Evolutionary conservation across 257 asterid genomes (phyloP), one percentile per base, ranked within the genome.

Genomic region (Paraleonurus japonicus): DNA sequence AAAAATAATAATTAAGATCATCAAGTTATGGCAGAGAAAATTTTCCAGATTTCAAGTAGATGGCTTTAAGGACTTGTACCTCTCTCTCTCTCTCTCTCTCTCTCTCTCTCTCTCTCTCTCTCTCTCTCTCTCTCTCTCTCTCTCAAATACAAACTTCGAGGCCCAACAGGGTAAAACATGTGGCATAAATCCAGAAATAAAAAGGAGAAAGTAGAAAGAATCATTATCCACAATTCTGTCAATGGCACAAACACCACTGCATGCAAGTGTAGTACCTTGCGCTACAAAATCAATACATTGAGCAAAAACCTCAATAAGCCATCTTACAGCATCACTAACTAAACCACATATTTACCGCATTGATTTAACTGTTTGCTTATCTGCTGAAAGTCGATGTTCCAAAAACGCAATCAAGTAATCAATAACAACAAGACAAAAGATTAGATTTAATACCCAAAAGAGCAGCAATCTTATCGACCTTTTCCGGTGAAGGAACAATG

Each of bases 401-500:
- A 27, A 48, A 66, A 74, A 53, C 33, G 22, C 2, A 73, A 15
- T 4, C 39, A 61, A 12, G 16, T 3, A 17, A 28, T 1, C 37
- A 59, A 15, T 13, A 59, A 58, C 7, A 58, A 26, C 1, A 23
- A 50, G 2, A 57, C n/a, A 68, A 47, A 39, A 47, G 67, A 43
- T 32, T 3, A 4, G 58, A 72, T 12, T 61, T 2, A 62, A 59
- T 87, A 93, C 98, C 98, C 81, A 93, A 75, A 75, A 89, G 80
- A 28, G 86, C 77, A 6, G 92, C 78, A 28, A 93, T 95, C 65
- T 78, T 83, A 37, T 85, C 86, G 0, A 92, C 75, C 64, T 92
- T 88, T 5, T 89, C 95, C 0, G 90, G 80, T 0, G 96, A 63
- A 0, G 98, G 98, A 20, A 92, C 89, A 74, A 88, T 73, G 71